Percentiles rank a stretch among this genome's conserved stretches.
phyloP scores from a whole-genome alignment of 2,329 filamentous ascomycete genomes.

The Colletotrichum godetiae region DNA sequence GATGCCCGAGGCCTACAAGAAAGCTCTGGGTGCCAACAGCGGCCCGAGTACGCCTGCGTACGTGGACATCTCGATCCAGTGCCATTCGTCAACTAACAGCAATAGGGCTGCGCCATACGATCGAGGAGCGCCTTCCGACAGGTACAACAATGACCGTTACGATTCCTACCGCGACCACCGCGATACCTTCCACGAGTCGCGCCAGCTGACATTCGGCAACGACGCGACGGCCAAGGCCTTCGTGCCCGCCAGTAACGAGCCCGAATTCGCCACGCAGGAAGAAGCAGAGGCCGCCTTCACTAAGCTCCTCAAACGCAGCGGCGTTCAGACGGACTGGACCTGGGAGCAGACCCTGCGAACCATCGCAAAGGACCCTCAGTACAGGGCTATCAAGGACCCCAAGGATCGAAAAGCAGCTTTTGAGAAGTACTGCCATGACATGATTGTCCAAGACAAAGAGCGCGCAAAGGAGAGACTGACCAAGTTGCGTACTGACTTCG shows the following conservation, averaged over 20 bases:
- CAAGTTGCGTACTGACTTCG: slow-evolving; percentile 94
- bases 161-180: slow-evolving; percentile 52
- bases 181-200: slow-evolving; percentile 62
- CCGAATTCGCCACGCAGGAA: slow-evolving; percentile 82
- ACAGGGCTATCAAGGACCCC: slow-evolving; percentile 91
- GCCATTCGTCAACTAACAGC: slow-evolving; percentile 31
- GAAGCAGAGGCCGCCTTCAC: slow-evolving; percentile 94
- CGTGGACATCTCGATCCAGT: slow-evolving; percentile 35
- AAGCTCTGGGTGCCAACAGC: slow-evolving; percentile 72
- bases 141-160: slow-evolving; percentile 48
- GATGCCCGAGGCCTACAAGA: slow-evolving; percentile 86
- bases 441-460: slow-evolving; percentile 92
- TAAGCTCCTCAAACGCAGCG: slow-evolving; percentile 86
- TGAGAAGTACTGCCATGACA: slow-evolving; percentile 92
- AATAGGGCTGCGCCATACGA: slow-evolving; percentile 54
- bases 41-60: slow-evolving; percentile 57
- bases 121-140: slow-evolving; percentile 47
- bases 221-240: slow-evolving; percentile 69
- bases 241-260: slow-evolving; percentile 74
- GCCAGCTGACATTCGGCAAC: slow-evolving; percentile 68
- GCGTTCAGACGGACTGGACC: slow-evolving; percentile 89
- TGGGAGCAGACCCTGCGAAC: slow-evolving; percentile 91
- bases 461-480: slow-evolving; percentile 91
- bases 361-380: slow-evolving; percentile 91
- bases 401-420: slow-evolving; percentile 91